Evolutionary conservation across 108 stramenopile species (phyloP).

Genomic region (Pseudonitzschia multistriata): DNA sequence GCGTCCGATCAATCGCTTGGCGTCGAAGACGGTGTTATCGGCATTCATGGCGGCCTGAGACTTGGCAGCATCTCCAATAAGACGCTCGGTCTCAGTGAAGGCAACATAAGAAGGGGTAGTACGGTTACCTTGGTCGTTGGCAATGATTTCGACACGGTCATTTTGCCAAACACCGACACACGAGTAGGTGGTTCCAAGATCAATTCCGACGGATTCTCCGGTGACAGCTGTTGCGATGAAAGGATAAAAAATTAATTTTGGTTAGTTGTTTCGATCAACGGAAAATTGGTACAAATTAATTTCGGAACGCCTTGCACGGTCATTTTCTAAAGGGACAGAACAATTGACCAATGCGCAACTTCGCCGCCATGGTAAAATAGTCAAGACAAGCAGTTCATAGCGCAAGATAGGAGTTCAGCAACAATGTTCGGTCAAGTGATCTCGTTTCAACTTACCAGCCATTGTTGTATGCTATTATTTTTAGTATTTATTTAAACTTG

Average conservation of each 20-base stretch:
- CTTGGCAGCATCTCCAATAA: conserved; percentile 96
- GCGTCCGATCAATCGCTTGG: conserved; percentile 98
- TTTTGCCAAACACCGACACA: conserved; percentile 89
- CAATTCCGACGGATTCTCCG: conserved; percentile 90
- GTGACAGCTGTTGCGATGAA: conserved; percentile 36
- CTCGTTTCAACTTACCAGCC: background rate
- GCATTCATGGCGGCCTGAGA: conserved; percentile 98
- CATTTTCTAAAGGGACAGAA: too few species aligned
- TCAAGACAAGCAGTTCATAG: too few species aligned
- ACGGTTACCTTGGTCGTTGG: conserved; percentile 99
- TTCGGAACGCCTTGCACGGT: too few species aligned
- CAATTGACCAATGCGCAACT: too few species aligned
- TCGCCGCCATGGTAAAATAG: too few species aligned
- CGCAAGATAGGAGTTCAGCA: too few species aligned
- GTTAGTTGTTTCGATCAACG: too few species aligned
- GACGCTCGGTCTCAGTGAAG: conserved; percentile 97
- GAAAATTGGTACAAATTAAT: too few species aligned
- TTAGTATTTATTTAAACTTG: background rate
- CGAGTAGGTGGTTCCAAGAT: conserved; percentile 45
- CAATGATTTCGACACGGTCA: conserved; percentile 99
- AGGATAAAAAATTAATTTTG: background rate
- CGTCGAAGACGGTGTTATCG: conserved; percentile 97
- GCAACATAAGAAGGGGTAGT: conserved; percentile 99
- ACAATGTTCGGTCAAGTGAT: too few species aligned
- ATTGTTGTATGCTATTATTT: background rate